Evolutionary conservation across 164 flowering plant genomes (phyloP).

Genomic region (Vitis rupestris): DNA sequence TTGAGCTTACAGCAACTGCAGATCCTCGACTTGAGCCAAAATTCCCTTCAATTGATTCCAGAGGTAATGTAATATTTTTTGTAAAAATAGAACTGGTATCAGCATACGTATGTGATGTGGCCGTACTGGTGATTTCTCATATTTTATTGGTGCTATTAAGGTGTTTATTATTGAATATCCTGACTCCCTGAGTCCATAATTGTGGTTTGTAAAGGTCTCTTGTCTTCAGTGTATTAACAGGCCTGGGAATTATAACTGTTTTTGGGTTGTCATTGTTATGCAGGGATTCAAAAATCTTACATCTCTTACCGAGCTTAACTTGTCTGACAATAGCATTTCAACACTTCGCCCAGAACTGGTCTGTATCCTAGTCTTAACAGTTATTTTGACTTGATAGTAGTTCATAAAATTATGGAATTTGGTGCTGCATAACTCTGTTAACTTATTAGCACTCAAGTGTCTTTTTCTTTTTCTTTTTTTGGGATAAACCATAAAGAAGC

Average conservation of each 20-base stretch:
- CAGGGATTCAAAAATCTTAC: slow-evolving; percentile 74
- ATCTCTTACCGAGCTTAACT: slow-evolving; percentile 72
- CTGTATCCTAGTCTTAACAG: too few species aligned
- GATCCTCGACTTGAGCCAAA: slow-evolving; percentile 89
- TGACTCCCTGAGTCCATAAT: not conserved
- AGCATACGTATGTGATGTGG: too few species aligned
- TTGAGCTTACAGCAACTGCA: slow-evolving; percentile 51
- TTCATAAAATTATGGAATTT: too few species aligned
- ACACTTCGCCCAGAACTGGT: slow-evolving; percentile 85
- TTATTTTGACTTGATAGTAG: too few species aligned
- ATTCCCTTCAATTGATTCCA: slow-evolving; percentile 67
- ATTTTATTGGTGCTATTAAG: too few species aligned
- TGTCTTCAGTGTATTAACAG: not conserved
- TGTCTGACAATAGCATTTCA: slow-evolving; percentile 78
- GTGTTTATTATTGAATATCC: not conserved
- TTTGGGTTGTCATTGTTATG: slow-evolving; percentile 14
- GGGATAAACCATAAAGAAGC: too few species aligned
- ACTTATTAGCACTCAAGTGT: too few species aligned
- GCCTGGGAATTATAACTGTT: not conserved
- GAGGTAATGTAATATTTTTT: slow-evolving; percentile 42
- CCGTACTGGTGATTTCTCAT: too few species aligned
- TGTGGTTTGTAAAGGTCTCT: not conserved
- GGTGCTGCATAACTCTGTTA: too few species aligned
- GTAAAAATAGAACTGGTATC: not conserved
- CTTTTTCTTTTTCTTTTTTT: too few species aligned